These are phyloP conservation scores for Rasamsonia emersonii DNA, from an alignment of 2,329 filamentous ascomycete species.

Conservation along the genomic window DNA sequence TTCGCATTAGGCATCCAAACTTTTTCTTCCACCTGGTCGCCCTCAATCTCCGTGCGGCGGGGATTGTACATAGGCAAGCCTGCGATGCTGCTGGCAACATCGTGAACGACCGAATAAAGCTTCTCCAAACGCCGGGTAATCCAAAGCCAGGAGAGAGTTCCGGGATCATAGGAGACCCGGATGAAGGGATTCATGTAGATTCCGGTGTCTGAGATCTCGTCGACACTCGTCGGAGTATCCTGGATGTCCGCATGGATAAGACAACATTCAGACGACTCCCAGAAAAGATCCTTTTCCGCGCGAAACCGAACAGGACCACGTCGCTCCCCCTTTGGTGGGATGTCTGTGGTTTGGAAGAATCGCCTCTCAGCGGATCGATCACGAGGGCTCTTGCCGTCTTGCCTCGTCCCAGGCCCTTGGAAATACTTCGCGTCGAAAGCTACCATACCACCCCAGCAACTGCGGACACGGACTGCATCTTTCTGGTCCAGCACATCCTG, in stretches of 20 bases:
- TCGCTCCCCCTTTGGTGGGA: not conserved
- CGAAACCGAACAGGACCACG: conserved; percentile 45
- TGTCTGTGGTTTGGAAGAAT: not conserved
- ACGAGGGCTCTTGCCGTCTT: conserved; percentile 9
- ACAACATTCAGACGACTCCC: conserved; percentile 59
- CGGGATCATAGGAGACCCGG: conserved; percentile 57
- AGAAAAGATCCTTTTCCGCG: conserved; percentile 50
- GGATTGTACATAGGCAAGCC: conserved; percentile 53
- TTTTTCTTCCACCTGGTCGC: conserved; percentile 36
- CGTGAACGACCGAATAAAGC: conserved; percentile 53
- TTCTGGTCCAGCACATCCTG: conserved; percentile 53
- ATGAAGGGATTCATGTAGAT: conserved; percentile 71
- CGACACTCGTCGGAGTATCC: conserved; percentile 20
- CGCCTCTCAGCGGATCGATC: not conserved
- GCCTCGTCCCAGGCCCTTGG: conserved; percentile 17
- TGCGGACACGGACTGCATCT: conserved; percentile 57
- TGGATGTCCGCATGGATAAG: conserved; percentile 46
- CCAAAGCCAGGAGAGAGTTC: conserved; percentile 50
- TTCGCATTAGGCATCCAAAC: conserved; percentile 32
- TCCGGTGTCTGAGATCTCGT: conserved; percentile 40
- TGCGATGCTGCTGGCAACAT: conserved; percentile 47
- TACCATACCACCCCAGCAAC: conserved; percentile 71
- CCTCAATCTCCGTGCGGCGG: conserved; percentile 51
- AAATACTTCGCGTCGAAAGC: conserved; percentile 41
- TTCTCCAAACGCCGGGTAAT: conserved; percentile 57